Base-by-base conservation (phyloP, 306 rosid genomes). In the Ochetophila trinervis region DNA sequence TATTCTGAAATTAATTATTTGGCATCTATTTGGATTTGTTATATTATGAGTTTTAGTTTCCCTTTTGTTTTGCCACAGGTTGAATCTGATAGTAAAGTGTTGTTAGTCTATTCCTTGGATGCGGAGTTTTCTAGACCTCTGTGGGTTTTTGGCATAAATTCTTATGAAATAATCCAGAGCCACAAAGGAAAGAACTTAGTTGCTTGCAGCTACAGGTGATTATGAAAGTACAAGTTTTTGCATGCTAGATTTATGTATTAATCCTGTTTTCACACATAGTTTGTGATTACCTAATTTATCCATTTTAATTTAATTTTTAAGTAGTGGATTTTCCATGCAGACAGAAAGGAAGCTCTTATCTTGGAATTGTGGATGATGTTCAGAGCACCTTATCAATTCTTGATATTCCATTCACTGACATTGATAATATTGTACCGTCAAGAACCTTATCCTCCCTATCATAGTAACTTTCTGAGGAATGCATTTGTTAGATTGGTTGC, bases 151-250 rank as follows among this genome's bases (percentile, higher is more conserved):
- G 99, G 97, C 19, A 63, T 53, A 49, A 88, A 88, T 69, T 93
- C 99, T 66, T 90, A 87, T 83, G 98, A 86, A 51, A 50, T 93
- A 61, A 68, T 88, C 74, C 74, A 66, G 36, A 86, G 76, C 57
- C 48, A 53, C 51, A 71, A 74, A 20, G 70, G 69, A 58, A 79
- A 68, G 24, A 83, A 70, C 66, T 60, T 83, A 59, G 80, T 93
- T 84, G 95, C 86, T 78, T 87, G 97, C 72, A 76, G 86, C 84
- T 90, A 90, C 84, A 86, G 97, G 99, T 93, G 70, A 73, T 72
- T 59, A 8, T 58, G 44, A n/a, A 59, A 21, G 69, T 53, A 73
- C 55, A 15, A 15, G 56, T 51, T 30, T n/a, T 12, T 61, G 58
- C 22, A 9, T 57, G 12, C 35, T 61, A 5, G 48, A 42, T 51